phyloP scores from a whole-genome alignment of 2,329 filamentous ascomycete genomes.

The Colletotrichum limetticola region DNA sequence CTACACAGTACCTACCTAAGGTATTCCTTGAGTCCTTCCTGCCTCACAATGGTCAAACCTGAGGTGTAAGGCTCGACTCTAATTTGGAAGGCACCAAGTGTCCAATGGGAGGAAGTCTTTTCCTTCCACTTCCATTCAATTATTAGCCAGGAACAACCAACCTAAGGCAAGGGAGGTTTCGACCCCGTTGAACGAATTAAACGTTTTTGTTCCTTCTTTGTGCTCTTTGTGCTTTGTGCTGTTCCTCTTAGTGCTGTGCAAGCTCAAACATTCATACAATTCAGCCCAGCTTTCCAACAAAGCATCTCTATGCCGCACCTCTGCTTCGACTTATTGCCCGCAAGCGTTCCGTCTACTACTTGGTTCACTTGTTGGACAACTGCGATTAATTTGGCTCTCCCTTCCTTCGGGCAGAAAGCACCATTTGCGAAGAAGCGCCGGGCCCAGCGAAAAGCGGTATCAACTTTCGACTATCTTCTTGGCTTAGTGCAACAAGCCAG shows the following conservation, averaged over 20 bases:
- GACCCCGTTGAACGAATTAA: neutral
- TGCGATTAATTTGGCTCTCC: neutral
- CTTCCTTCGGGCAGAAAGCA: neutral
- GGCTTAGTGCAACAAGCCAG: neutral
- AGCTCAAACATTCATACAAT: neutral
- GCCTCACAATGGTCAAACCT: neutral
- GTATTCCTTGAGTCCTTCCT: neutral
- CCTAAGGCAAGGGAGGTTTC: constrained; percentile 1
- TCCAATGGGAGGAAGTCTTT: neutral
- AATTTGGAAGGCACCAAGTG: neutral
- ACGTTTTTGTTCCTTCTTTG: neutral
- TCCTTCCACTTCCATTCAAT: neutral
- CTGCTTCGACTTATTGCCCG: neutral
- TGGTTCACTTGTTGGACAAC: neutral
- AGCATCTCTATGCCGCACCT: neutral
- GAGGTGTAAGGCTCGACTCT: neutral
- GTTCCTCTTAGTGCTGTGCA: constrained; percentile 5
- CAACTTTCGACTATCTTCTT: neutral
- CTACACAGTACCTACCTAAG: neutral
- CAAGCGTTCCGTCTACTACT: neutral
- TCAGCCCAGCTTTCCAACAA: neutral
- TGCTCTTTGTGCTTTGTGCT: constrained; percentile 2
- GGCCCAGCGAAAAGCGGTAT: neutral
- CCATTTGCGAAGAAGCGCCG: neutral
- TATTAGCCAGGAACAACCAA: neutral